These are phyloP conservation scores for Gaultheria prostrata DNA, from an alignment of 148 eudicot genomes.

Conservation along the genomic window DNA sequence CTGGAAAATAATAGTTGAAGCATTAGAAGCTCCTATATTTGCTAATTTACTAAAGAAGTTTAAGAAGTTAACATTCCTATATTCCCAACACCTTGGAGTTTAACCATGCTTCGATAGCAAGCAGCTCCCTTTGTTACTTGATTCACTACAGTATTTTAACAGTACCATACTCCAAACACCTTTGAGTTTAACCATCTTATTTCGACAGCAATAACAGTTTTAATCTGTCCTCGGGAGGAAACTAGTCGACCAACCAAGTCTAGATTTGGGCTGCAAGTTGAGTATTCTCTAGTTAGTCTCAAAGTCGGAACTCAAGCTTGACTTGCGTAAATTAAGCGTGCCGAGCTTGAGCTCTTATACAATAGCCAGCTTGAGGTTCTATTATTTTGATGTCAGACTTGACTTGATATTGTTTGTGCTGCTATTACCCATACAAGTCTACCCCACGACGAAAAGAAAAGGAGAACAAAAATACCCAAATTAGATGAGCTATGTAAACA, in stretches of 20 bases:
- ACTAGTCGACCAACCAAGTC: background rate
- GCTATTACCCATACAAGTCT: background rate
- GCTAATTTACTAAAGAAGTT: background rate
- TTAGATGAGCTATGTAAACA: background rate
- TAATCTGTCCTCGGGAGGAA: background rate
- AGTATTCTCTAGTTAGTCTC: background rate
- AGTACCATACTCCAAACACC: background rate
- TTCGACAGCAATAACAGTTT: background rate
- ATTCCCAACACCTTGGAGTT: background rate
- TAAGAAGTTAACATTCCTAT: background rate
- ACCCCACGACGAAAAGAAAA: background rate
- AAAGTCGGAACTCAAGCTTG: background rate
- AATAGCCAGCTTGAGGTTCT: background rate
- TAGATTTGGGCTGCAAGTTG: background rate
- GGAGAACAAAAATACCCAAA: background rate
- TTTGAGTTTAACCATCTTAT: background rate
- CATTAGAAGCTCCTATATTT: background rate
- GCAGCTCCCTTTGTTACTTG: background rate
- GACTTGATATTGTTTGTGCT: background rate
- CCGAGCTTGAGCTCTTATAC: background rate
- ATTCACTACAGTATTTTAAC: background rate
- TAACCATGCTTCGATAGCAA: constrained; percentile 4
- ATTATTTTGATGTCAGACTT: background rate
- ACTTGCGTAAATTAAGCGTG: background rate
- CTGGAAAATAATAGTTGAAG: background rate